Evolutionary conservation across 495 filamentous ascomycete species (phyloP).

Genomic region (Jackrogersella minutella): DNA sequence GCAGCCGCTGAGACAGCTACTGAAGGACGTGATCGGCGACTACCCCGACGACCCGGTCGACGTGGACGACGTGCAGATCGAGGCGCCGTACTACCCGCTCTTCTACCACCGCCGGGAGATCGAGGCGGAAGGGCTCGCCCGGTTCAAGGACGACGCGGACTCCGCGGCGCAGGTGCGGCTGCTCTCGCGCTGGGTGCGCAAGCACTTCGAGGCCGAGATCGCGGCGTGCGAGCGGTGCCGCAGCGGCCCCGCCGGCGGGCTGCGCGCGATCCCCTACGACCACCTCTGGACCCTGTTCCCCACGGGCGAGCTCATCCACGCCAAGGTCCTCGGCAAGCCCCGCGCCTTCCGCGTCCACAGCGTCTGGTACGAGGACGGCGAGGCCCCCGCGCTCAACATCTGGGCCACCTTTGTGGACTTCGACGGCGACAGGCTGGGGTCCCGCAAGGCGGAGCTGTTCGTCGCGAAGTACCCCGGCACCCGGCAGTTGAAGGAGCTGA

Average conservation of each 20-base stretch:
- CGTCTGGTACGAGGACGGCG: constrained; percentile 35
- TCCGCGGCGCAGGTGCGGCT: constrained; percentile 42
- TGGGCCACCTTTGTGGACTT: constrained; percentile 43
- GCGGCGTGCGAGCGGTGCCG: constrained; percentile 44
- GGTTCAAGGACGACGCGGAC: constrained; percentile 43
- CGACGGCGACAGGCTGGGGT: constrained; percentile 47
- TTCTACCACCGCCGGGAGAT: constrained; percentile 43
- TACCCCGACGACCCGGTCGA: constrained; percentile 32
- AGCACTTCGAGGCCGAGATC: constrained; percentile 45
- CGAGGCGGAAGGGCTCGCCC: constrained; percentile 34
- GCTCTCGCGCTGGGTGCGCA: constrained; percentile 45
- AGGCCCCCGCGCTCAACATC: constrained; percentile 26
- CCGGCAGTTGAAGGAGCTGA: constrained; percentile 38
- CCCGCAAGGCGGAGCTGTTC: constrained; percentile 23
- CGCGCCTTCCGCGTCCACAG: constrained; percentile 43
- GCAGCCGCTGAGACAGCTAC: constrained; percentile 43
- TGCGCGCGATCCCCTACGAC: constrained; percentile 46
- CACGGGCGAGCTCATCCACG: constrained; percentile 39
- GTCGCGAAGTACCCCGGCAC: constrained; percentile 44
- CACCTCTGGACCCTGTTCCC: constrained; percentile 49
- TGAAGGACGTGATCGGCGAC: constrained; percentile 43
- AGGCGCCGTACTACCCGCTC: constrained; percentile 45
- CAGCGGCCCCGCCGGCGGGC: constrained; percentile 36
- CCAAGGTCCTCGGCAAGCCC: constrained; percentile 34
- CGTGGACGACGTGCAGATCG: constrained; percentile 42